phyloP scores from a whole-genome alignment of 805 yeast species.

The Metschnikowia peoriensis region DNA sequence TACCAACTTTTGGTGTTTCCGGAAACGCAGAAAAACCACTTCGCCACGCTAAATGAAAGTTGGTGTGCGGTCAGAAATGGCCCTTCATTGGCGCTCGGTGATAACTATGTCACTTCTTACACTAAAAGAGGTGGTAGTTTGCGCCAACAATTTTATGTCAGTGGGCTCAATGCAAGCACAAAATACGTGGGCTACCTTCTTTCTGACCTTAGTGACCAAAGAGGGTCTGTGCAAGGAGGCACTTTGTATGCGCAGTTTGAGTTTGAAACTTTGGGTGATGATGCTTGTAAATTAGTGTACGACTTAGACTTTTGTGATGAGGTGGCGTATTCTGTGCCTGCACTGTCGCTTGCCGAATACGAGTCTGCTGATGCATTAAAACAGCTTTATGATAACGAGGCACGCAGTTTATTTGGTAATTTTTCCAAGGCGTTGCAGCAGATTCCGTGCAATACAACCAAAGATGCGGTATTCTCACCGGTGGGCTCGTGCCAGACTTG shows the following conservation, averaged over 20 bases:
- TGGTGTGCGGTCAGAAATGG: constrained; percentile 72
- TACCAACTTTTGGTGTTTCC: constrained; percentile 50
- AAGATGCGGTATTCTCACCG: constrained; percentile 71
- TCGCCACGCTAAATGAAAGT: constrained; percentile 47
- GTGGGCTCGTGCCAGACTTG: constrained; percentile 74
- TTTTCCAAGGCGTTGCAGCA: constrained; percentile 77
- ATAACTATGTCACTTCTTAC: constrained; percentile 29
- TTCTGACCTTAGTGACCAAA: constrained; percentile 36
- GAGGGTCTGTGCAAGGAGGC: constrained; percentile 53
- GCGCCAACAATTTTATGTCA: constrained; percentile 61
- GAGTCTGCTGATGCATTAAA: constrained; percentile 17
- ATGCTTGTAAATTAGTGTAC: constrained; percentile 71
- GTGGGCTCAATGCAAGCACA: constrained; percentile 59
- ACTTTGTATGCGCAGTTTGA: constrained; percentile 53
- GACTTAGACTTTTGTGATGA: constrained; percentile 72
- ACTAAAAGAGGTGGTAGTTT: constrained; percentile 47
- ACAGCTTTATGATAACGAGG: constrained; percentile 60
- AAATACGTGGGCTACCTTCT: constrained; percentile 64
- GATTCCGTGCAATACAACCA: constrained; percentile 67
- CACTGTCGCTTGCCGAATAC: constrained; percentile 19
- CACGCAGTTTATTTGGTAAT: constrained; percentile 53
- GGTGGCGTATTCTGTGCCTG: constrained; percentile 88
- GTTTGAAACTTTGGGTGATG: constrained; percentile 53
- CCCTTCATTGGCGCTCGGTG: constrained; percentile 32
- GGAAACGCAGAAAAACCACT: constrained; percentile 33